Base-by-base conservation (phyloP, 2,329 filamentous ascomycete species). In the Arachnopeziza araneosa region DNA sequence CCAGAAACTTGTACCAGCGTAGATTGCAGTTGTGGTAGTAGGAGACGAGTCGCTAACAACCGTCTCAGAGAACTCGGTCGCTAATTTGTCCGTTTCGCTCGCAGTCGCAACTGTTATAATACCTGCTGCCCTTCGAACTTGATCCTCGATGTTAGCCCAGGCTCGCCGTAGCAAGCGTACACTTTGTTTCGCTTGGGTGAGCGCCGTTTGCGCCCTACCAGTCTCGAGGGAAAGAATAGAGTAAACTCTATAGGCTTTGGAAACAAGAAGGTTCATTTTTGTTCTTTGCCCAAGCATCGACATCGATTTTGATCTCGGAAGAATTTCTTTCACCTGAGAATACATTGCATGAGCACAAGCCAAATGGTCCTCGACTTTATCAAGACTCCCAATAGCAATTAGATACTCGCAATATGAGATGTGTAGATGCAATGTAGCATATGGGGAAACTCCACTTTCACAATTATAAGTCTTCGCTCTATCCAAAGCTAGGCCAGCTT, bases 391-490 rank as follows among this genome's bases (percentile, higher is more conserved):
- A 14, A 87, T 81, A 1, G 83, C 82, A 21, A 93, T 77, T 26
- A 87, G 79, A 71, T 92, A 91, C 71, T 96, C 90, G 0, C 89
- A 86, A 62, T 87, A 85, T 0, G 86, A 84, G 7, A 96, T 75
- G 64, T 92, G 83, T 71, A 88, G 88, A 36, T 79, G 77, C 17
- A 88, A 66, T 26, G 72, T 74, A 17, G 79, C 76, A 55, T 80
- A 73, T 10, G 75, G 73, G 2, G 79, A 77, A 1, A 78, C 65
- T 1, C 72, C 71, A 50, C 73, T 72, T 9, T 71, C 72, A 12
- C 71, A 68, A 6, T 80, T 65, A 55, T 81, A 79, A 22, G 76
- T 73, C 63, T 86, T 80, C 2, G 85, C 84, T 58, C 81, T 80
- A 0, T 80, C 78, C 19, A 97, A 78, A 1, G 80, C 72, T 5